phyloP scores from a whole-genome alignment of 2,329 filamentous ascomycete species.

The Xylaria sp. region DNA sequence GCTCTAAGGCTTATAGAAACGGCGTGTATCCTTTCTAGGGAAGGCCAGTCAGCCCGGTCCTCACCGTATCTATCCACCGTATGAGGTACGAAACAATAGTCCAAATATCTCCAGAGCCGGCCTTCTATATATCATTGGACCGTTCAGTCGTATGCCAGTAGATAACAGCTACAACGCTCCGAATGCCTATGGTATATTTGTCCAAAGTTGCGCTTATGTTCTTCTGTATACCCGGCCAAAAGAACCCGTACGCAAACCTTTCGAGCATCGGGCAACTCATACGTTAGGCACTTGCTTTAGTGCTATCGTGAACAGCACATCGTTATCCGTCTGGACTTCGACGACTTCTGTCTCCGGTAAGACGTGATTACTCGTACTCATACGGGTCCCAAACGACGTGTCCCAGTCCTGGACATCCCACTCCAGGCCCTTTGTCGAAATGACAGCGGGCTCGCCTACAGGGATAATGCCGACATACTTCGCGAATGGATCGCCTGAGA shows the following conservation, averaged over 20 bases:
- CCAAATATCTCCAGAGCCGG: background rate
- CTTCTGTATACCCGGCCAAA: background rate
- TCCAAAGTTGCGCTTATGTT: background rate
- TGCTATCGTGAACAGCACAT: slow-evolving; percentile 81
- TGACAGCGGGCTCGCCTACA: slow-evolving; percentile 79
- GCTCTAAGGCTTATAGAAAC: background rate
- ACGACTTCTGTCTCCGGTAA: slow-evolving; percentile 68
- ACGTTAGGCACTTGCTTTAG: slow-evolving; percentile 52
- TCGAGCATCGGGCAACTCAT: background rate
- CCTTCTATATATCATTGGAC: background rate
- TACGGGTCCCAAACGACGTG: slow-evolving; percentile 76
- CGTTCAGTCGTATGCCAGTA: too few relatives aligned
- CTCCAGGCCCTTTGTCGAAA: slow-evolving; percentile 83
- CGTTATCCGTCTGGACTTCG: slow-evolving; percentile 69
- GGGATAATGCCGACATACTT: slow-evolving; percentile 90
- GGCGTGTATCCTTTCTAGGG: background rate
- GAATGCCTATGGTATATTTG: background rate
- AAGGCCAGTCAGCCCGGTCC: background rate
- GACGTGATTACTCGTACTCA: slow-evolving; percentile 87
- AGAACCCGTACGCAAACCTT: background rate
- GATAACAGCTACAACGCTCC: background rate
- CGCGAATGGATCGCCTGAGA: slow-evolving; percentile 65
- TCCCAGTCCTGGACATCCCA: slow-evolving; percentile 91
- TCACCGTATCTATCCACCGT: background rate
- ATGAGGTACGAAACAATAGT: background rate